phyloP scores from a whole-genome alignment of 768 basidiomycete genomes.

The Leccinum longicurvipes region DNA sequence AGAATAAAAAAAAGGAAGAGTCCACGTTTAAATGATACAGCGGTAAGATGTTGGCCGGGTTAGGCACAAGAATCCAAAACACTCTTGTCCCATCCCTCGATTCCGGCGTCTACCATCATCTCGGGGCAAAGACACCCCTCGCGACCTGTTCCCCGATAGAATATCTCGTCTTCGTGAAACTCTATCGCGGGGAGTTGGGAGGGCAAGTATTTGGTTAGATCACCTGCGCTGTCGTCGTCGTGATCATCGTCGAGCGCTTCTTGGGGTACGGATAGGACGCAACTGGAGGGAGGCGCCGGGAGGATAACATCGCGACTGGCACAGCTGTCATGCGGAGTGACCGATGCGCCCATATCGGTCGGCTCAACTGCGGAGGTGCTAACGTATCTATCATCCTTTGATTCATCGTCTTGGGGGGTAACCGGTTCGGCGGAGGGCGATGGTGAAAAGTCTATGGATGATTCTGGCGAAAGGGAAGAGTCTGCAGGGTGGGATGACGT shows the following conservation, averaged over 20 bases:
- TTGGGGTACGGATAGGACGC: not conserved
- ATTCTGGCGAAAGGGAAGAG: not conserved
- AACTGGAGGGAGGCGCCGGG: not conserved
- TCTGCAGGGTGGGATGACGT: not conserved
- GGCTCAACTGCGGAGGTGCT: not conserved
- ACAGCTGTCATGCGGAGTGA: not conserved
- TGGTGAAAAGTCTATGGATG: not conserved
- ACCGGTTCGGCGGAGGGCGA: not conserved
- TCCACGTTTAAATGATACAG: not conserved
- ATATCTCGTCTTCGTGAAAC: slow-evolving; percentile 2
- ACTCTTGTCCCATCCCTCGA: slow-evolving; percentile 9
- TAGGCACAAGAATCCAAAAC: not conserved
- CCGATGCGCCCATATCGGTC: not conserved
- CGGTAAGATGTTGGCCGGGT: not conserved
- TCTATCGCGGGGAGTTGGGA: not conserved
- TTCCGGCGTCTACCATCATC: slow-evolving; percentile 5
- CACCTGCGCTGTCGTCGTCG: not conserved
- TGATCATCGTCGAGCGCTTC: not conserved
- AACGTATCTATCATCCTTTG: not conserved
- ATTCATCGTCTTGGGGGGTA: not conserved
- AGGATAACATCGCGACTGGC: not conserved
- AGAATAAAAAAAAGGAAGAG: not conserved
- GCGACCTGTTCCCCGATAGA: not conserved
- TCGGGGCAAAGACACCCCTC: slow-evolving; percentile 12
- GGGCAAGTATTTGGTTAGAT: not conserved